Conservation (phyloP, 495 filamentous ascomycete genomes). For the Amorphotheca resinae region DNA sequence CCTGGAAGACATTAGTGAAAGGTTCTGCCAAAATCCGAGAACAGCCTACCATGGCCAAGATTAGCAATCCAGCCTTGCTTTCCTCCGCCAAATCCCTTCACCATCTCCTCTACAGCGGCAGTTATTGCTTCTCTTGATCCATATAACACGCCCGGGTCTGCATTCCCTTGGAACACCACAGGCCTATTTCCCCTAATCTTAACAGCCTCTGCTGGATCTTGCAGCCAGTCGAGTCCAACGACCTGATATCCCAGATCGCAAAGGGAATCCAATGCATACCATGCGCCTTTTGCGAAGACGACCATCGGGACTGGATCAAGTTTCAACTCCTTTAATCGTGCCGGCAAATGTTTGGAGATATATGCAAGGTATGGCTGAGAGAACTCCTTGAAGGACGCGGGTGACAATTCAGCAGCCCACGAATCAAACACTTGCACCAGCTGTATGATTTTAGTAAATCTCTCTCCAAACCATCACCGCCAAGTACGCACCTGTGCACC, state of each 20-base stretch:
- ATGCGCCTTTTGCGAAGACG: constrained; percentile 99
- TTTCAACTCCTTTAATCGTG: constrained; percentile 54
- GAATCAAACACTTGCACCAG: constrained; percentile 97
- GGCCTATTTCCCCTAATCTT: constrained; percentile 56
- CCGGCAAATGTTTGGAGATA: constrained; percentile 68
- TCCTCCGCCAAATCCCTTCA: constrained; percentile 73
- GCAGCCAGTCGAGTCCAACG: constrained; percentile 88
- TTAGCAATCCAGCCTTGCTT: constrained; percentile 84
- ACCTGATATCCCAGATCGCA: constrained; percentile 87
- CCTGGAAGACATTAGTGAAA: constrained; percentile 33
- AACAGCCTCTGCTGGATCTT: constrained; percentile 75
- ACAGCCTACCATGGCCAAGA: constrained; percentile 66
- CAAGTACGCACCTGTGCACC: constrained; percentile 57
- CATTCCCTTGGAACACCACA: constrained; percentile 83
- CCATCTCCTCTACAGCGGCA: constrained; percentile 67
- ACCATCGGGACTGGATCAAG: constrained; percentile 86
- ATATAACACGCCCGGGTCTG: constrained; percentile 87
- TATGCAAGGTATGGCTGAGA: constrained; percentile 75
- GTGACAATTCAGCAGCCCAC: constrained; percentile 90
- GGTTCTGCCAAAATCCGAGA: neutral
- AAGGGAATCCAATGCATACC: constrained; percentile 81
- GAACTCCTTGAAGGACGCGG: constrained; percentile 67
- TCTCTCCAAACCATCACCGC: neutral
- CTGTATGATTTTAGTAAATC: constrained; percentile 25
- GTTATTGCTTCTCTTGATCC: constrained; percentile 72